Conservation (phyloP, 495 filamentous ascomycete species). For the Aspergillus haitiensis region DNA sequence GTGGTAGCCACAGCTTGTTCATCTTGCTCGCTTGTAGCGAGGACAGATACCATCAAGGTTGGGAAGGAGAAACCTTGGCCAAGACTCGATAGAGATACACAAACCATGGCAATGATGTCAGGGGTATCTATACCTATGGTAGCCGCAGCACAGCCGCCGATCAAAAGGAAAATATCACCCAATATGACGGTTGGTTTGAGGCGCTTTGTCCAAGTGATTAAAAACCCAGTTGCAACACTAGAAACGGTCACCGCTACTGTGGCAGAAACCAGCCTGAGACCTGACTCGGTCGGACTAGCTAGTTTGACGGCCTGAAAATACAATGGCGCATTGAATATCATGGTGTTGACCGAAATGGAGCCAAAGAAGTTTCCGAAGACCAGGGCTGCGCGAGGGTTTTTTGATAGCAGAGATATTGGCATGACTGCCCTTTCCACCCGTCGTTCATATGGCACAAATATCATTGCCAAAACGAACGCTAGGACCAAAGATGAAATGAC, state of each 20-base stretch:
- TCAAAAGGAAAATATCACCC: constrained; percentile 52
- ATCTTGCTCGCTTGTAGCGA: constrained; percentile 64
- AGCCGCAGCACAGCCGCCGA: constrained; percentile 56
- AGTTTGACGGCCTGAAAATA: constrained; percentile 82
- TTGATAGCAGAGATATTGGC: constrained; percentile 61
- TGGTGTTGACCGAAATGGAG: constrained; percentile 61
- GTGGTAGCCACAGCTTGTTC: constrained; percentile 75
- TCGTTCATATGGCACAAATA: constrained; percentile 64
- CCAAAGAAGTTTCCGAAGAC: constrained; percentile 70
- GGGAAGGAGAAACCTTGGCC: constrained; percentile 69
- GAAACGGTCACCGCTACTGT: constrained; percentile 57
- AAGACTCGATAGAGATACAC: constrained; percentile 58
- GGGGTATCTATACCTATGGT: constrained; percentile 57
- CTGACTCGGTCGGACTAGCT: constrained; percentile 67
- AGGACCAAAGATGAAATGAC: constrained; percentile 62
- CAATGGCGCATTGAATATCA: constrained; percentile 75
- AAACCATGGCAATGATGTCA: constrained; percentile 58
- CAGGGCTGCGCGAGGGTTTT: constrained; percentile 62
- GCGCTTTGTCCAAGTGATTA: constrained; percentile 65
- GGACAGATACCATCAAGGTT: constrained; percentile 62
- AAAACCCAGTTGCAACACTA: constrained; percentile 65
- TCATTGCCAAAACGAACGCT: constrained; percentile 53
- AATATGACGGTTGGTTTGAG: constrained; percentile 62
- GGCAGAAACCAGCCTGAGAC: constrained; percentile 65
- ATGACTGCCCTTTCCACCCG: constrained; percentile 65